Percentiles rank a stretch among this genome's conserved stretches.
Evolutionary conservation across 1,284 basidiomycete genomes (phyloP).

Genomic region (Paramarasmius palmivorus): DNA sequence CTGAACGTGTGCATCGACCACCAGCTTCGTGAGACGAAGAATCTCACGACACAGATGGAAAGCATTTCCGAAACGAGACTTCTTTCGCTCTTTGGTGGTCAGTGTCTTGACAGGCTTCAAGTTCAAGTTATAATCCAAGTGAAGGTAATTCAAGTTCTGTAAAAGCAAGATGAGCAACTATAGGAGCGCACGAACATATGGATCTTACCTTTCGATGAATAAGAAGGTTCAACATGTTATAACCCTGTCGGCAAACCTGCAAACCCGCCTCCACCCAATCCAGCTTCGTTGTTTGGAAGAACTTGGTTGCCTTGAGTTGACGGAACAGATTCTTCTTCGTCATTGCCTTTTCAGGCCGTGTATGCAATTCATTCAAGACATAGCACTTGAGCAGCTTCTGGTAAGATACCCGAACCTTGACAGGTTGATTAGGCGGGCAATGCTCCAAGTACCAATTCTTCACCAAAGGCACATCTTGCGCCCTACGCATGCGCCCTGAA

Average conservation of each 20-base stretch:
- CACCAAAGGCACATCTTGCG: conserved; percentile 94
- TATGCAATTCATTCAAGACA: conserved; percentile 93
- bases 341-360: conserved; percentile 92
- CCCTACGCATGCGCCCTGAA: conserved; percentile 90
- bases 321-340: conserved; percentile 97
- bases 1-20: conserved; percentile 98
- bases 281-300: conserved; percentile 97
- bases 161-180: not conserved
- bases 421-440: conserved; percentile 93
- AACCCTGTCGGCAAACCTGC: conserved; percentile 97
- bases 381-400: conserved; percentile 98
- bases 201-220: conserved; percentile 91
- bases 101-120: conserved; percentile 98
- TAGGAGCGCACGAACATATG: not conserved
- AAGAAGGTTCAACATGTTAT: conserved; percentile 98
- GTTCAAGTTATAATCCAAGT: conserved; percentile 94
- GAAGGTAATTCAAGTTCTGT: conserved; percentile 93
- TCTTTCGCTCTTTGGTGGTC: conserved; percentile 99
- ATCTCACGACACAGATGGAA: conserved; percentile 99
- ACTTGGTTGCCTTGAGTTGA: conserved; percentile 97
- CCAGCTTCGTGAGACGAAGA: conserved; percentile 94
- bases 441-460: conserved; percentile 99
- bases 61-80: conserved; percentile 99
- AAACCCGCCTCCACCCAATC: conserved; percentile 99
- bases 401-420: conserved; percentile 99